Evolutionary conservation across 306 rosid genomes (phyloP), one percentile per base, ranked within the genome.

Genomic region (Cyclanthera cordifolia): DNA sequence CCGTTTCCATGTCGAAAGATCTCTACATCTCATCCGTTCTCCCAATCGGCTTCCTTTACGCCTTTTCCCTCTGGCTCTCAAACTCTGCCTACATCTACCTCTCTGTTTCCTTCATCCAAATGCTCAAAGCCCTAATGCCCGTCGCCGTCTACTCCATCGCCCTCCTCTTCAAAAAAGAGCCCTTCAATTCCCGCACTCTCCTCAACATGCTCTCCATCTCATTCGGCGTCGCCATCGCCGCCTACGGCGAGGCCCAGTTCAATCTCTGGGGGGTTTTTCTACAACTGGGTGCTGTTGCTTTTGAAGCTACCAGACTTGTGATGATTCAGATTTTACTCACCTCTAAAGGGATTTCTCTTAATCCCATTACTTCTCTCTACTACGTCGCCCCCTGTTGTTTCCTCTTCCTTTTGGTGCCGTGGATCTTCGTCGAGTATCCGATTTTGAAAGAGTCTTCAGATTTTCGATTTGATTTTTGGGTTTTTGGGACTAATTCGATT

Each of bases 71-170:
- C 17, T 87, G 90, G 94, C 85, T 87, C 2, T 87, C 94, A 0
- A 87, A 87, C 55, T 87, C 94, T 72, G 94, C 94, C 16, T 87
- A 87, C 72, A 87, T 87, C 73, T 87, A 75, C 53, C 85, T 87
- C 72, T 87, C 75, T 6, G 75, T 87, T 10, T 87, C 94, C 5
- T 87, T 87, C 79, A 87, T 87, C 46, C 94, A 87, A 43, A 87
- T 87, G 94, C 86, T 87, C 45, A 87, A 87, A 53, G 94, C 94
- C 5, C 83, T 87, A 1, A 87, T 87, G 94, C 94, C 94, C 1
- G 94, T 85, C 7, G 94, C 94, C 11, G 94, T 87, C 2, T 87
- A 84, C 64, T 84, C 94, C 21, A 87, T 87, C 27, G 90, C 87
- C 3, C 81, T 87, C 5, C 52, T 69, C 52, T 67, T 87, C 15